A percentile compares a stretch with the other conserved stretches of the same genome.
Conservation (phyloP, 176 grass and related monocot genomes). For the Otatea glauca region DNA sequence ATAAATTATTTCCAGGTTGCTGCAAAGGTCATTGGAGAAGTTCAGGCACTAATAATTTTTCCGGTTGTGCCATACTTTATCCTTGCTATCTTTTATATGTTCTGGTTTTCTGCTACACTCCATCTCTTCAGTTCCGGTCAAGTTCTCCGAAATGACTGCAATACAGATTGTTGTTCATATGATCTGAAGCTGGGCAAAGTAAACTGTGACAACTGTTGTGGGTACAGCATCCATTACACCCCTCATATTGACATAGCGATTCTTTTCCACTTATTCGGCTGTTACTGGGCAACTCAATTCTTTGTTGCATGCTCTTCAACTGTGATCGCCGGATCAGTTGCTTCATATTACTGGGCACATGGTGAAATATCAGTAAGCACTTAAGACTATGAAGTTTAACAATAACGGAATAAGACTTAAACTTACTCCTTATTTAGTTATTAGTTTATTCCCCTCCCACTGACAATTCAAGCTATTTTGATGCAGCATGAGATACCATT, state of each 20-base stretch:
- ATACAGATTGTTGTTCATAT: slow-evolving; percentile 80
- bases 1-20: slow-evolving; percentile 67
- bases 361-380: slow-evolving; percentile 89
- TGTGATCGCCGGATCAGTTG: slow-evolving; percentile 89
- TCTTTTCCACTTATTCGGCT: slow-evolving; percentile 93
- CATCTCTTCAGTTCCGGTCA: slow-evolving; percentile 98
- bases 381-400: slow-evolving; percentile 19
- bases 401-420: not conserved
- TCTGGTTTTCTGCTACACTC: slow-evolving; percentile 92
- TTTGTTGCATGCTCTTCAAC: slow-evolving; percentile 89
- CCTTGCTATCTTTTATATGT: slow-evolving; percentile 94
- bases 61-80: slow-evolving; percentile 78
- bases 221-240: slow-evolving; percentile 90
- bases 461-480: slow-evolving; percentile 36
- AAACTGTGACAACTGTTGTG: slow-evolving; percentile 94
- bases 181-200: slow-evolving; percentile 90
- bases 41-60: slow-evolving; percentile 94
- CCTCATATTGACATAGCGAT: slow-evolving; percentile 91
- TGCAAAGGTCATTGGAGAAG: slow-evolving; percentile 97
- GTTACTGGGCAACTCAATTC: slow-evolving; percentile 96
- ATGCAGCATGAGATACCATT: slow-evolving; percentile 95
- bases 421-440: not conserved
- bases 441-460: slow-evolving; percentile 27
- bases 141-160: slow-evolving; percentile 86
- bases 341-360: slow-evolving; percentile 90